A percentile compares a stretch with the other conserved stretches of the same genome.
phyloP scores from a whole-genome alignment of 208 protist genomes.

The Sergeia podlipaevii region DNA sequence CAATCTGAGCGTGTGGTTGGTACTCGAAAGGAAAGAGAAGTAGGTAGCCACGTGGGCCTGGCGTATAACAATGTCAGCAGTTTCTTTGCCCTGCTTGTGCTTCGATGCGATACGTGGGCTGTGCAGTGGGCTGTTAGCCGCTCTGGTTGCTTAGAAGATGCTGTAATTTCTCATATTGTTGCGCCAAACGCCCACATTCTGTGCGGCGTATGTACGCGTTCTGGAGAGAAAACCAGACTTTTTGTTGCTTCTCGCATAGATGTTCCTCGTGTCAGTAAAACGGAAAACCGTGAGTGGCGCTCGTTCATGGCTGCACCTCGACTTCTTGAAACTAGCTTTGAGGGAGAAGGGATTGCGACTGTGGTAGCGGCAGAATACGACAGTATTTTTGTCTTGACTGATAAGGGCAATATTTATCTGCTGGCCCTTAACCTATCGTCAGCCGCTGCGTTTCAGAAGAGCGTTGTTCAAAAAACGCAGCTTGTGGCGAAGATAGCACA shows the following conservation, averaged over 20 bases:
- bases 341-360: background rate
- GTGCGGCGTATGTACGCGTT: slow-evolving; percentile 16
- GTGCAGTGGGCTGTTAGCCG: slow-evolving; percentile 55
- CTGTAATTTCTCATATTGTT: slow-evolving; percentile 13
- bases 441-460: too few relatives aligned
- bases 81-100: slow-evolving; percentile 48
- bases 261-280: slow-evolving; percentile 11
- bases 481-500: too few relatives aligned
- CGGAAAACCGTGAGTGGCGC: slow-evolving; percentile 5
- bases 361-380: background rate
- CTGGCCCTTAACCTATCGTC: too few relatives aligned
- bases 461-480: too few relatives aligned
- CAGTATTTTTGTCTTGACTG: background rate
- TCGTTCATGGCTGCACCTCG: slow-evolving; percentile 2
- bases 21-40: background rate
- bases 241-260: slow-evolving; percentile 30
- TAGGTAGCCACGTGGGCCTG: slow-evolving; percentile 47
- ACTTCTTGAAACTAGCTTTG: background rate
- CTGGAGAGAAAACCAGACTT: slow-evolving; percentile 4
- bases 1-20: too few relatives aligned
- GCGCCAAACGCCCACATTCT: slow-evolving; percentile 17
- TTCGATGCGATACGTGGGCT: slow-evolving; percentile 82
- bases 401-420: too few relatives aligned
- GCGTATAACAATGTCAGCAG: slow-evolving; percentile 15
- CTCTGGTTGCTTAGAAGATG: slow-evolving; percentile 14